Evolutionary conservation across 2,329 filamentous ascomycete genomes (phyloP).

Genomic region (Curvularia spicifera): DNA sequence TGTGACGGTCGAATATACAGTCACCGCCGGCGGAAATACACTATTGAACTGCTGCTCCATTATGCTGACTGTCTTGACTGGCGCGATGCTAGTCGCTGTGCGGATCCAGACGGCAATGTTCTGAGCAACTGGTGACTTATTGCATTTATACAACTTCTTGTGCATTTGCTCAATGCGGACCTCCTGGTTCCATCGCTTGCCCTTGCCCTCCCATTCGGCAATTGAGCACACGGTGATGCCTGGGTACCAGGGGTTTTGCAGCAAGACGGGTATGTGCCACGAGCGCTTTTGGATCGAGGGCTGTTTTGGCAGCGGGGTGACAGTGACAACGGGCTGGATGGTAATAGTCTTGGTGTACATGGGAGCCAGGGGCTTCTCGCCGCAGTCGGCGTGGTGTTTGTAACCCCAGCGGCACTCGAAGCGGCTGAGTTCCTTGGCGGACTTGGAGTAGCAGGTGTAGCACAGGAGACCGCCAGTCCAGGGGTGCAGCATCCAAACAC

Average conservation of each 20-base stretch:
- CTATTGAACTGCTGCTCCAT: not conserved
- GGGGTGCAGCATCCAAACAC: constrained; percentile 38
- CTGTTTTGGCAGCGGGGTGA: not conserved
- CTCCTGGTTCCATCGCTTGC: constrained; percentile 14
- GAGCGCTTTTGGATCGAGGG: constrained; percentile 21
- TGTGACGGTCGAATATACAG: too few relatives aligned
- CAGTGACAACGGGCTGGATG: constrained; percentile 6
- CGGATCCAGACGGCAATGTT: not conserved
- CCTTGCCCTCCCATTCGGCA: constrained; percentile 34
- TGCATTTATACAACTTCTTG: constrained; percentile 9
- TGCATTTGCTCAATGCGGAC: constrained; percentile 24
- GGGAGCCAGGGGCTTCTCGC: constrained; percentile 5
- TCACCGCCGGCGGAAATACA: too few relatives aligned
- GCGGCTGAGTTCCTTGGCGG: constrained; percentile 11
- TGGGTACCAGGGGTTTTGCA: constrained; percentile 23
- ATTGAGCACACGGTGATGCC: constrained; percentile 20
- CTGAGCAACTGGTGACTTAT: not conserved
- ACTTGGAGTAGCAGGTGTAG: constrained; percentile 34
- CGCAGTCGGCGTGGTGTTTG: constrained; percentile 12
- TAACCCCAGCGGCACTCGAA: constrained; percentile 29
- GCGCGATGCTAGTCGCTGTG: not conserved
- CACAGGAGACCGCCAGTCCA: constrained; percentile 30
- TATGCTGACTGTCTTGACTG: not conserved
- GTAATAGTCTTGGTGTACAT: constrained; percentile 4
- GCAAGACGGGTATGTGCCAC: constrained; percentile 25